phyloP scores from a whole-genome alignment of 768 basidiomycete species.

The Agrocybe pediades region DNA sequence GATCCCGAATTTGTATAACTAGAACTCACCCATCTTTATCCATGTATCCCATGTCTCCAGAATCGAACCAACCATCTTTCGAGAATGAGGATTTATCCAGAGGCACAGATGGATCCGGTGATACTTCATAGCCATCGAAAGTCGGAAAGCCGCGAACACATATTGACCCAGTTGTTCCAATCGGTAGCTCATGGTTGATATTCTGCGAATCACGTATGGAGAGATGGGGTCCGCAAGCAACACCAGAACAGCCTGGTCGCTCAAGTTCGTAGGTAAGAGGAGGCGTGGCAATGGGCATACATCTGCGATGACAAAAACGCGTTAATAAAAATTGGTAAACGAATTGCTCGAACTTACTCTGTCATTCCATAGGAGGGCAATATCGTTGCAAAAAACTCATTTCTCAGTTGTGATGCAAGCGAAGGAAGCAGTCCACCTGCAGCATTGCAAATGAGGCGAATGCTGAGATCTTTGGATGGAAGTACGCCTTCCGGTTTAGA shows the following conservation, averaged over 20 bases:
- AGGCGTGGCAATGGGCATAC: conserved; percentile 53
- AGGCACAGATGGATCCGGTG: conserved; percentile 41
- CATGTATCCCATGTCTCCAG: conserved; percentile 48
- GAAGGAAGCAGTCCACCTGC: conserved; percentile 57
- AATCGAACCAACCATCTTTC: conserved; percentile 54
- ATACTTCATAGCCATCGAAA: conserved; percentile 52
- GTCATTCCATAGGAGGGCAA: conserved; percentile 65
- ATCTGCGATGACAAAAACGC: conserved; percentile 25
- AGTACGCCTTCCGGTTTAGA: conserved; percentile 33
- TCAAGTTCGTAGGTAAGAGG: conserved; percentile 43
- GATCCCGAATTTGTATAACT: not conserved
- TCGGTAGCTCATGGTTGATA: conserved; percentile 35
- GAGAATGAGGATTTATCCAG: conserved; percentile 51
- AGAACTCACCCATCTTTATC: conserved; percentile 41
- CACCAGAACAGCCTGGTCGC: conserved; percentile 49
- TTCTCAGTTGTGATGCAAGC: conserved; percentile 48
- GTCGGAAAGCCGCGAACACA: conserved; percentile 57
- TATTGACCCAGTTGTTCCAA: conserved; percentile 52
- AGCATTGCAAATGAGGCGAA: conserved; percentile 50
- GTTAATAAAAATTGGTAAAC: not conserved
- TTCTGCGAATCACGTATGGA: conserved; percentile 42
- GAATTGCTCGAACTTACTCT: conserved; percentile 30
- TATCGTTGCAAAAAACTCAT: conserved; percentile 51
- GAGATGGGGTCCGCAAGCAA: conserved; percentile 48
- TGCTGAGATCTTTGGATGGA: conserved; percentile 33